Base-by-base conservation (phyloP, 2,329 filamentous ascomycete genomes). In the Diaporthe aspalathi region DNA sequence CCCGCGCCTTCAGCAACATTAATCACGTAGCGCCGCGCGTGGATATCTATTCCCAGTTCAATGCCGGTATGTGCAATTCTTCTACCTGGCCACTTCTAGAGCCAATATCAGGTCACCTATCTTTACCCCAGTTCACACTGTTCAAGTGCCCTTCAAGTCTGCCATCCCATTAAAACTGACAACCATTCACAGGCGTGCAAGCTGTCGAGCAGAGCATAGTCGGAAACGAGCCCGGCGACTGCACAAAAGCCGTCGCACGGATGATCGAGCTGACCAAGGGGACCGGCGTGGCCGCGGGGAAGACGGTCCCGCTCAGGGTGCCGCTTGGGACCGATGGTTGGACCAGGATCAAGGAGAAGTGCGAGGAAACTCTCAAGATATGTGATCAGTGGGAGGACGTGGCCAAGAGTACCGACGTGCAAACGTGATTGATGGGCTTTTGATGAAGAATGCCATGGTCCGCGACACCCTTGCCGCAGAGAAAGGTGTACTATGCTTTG, bases 241-340 rank as follows among this genome's bases (percentile, higher is more conserved):
- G 86, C 3, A 73, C 74, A 0, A 86, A 89, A 75, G 87, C 81
- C 3, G 85, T 84, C 1, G 79, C 82, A 24, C 82, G 82, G 0
- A 88, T 89, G 80, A 88, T 89, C 74, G 85, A 90, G 67, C 75
- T 90, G 20, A 87, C 86, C 1, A 81, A 38, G 16, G 83, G 87
- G 16, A 86, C 85, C 5, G 79, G 79, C 0, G 67, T 79, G n/a
- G 79, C 74, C 1, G 75, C 73, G 1, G 80, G 79, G 0, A 80
- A 70, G 54, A 67, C 53, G 0, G 38, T 81, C 2, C 88, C 88
- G 4, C 74, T 90, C 8, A 80, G 88, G 35, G 82, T 87, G 17
- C 82, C 87, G 0, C 80, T 90, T 14, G 88, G 88, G 0, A 86
- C 81, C 0, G 88, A 90, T 78, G 85, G 86, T 0, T 89, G 85